Evolutionary conservation across 1,139 yeast genomes (phyloP), one percentile per base, ranked within the genome.

Genomic region (Yamadazyma spencermartinsiae): DNA sequence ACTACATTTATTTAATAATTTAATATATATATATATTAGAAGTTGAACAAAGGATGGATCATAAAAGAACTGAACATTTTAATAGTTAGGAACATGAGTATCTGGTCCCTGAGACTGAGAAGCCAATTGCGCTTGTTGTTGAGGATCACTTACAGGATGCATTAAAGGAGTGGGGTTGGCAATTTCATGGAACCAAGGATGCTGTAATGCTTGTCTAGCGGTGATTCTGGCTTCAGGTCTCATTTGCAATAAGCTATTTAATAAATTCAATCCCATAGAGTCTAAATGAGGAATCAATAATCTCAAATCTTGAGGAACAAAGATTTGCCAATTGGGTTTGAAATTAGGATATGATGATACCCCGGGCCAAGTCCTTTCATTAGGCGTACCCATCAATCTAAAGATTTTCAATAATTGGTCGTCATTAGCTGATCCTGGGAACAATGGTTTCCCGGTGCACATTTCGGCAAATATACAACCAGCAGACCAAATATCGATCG

Each of bases 401-500:
- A 92, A 92, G 39, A 92, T 94, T 56, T 86, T 81, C 54, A 81
- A 78, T 54, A 92, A 71, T 61, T 92, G 98, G 63, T 92, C 98
- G 41, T 92, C 98, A 60, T 92, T 94, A 33, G 95, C 88, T 7
- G 94, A 80, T 3, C 99, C 99, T 1, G 98, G 96, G 61, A 92
- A 92, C 40, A 92, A 68, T 0, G 99, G 97, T 52, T 92, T 83
- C n/a, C 98, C 98, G 8, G 96, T 87, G 51, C 92, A 84, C 98
- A 92, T 92, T 60, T 92, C 99, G 1, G 98, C 98, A 58, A 92
- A 74, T 39, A 92, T 92, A 64, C 98, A 92, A 10, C 99, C 99
- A 16, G 96, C 95, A 20, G 97, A 88, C 99, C 99, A 92, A 65
- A 92, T 89, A 63, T 92, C 99, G 46, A 92, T 92, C 1, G 96